Evolutionary conservation across 257 asterid species (phyloP).

Genomic region (Schizonepeta tenuifolia): DNA sequence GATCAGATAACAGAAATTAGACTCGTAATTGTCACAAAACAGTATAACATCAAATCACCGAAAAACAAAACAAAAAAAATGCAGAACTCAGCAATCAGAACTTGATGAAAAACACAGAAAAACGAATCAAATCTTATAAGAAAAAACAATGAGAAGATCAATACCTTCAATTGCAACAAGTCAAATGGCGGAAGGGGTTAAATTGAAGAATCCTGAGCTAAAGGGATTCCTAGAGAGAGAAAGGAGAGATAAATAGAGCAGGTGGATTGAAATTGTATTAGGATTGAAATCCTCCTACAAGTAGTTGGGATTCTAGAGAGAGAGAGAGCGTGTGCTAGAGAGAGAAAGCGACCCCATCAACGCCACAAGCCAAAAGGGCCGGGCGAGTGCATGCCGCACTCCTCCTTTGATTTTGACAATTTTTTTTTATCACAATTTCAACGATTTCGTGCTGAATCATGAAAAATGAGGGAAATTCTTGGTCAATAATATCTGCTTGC

Average conservation of each 20-base stretch:
- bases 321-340: slow-evolving; percentile 24
- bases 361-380: slow-evolving; percentile 38
- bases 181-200: slow-evolving; percentile 19
- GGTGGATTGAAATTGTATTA: not conserved
- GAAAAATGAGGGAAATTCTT: not conserved
- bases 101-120: slow-evolving; percentile 24
- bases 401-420: slow-evolving; percentile 37
- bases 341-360: slow-evolving; percentile 26
- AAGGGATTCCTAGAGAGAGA: slow-evolving; percentile 23
- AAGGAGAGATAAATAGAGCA: not conserved
- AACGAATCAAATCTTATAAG: not conserved
- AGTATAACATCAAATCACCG: not conserved
- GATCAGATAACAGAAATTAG: not conserved
- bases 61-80: slow-evolving; percentile 10
- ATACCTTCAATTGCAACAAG: slow-evolving; percentile 40
- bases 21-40: not conserved
- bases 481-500: slow-evolving; percentile 35
- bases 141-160: too few relatives aligned
- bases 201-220: slow-evolving; percentile 27
- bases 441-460: not conserved
- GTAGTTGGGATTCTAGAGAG: slow-evolving; percentile 22
- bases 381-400: slow-evolving; percentile 47
- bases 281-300: not conserved
- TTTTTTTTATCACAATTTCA: not conserved
- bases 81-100: slow-evolving; percentile 30